Conservation (phyloP, 2,329 filamentous ascomycete species). For the Ophiostoma ips region DNA sequence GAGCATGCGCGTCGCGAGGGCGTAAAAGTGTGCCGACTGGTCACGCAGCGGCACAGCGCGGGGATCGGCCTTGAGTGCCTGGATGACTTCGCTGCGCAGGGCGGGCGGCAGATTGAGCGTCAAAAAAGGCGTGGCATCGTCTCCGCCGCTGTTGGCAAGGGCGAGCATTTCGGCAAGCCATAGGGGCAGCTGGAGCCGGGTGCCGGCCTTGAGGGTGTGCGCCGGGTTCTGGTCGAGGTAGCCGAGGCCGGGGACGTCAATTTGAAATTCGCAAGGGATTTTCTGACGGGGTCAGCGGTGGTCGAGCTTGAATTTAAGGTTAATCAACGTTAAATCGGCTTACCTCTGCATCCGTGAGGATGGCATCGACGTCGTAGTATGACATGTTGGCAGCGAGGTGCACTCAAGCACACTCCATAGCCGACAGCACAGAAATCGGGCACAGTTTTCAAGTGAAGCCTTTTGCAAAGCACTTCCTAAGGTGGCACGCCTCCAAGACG, state of each 20-base stretch:
- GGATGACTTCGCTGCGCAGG: slow-evolving; percentile 65
- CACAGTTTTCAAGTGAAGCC: background rate
- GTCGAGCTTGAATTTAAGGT: no score
- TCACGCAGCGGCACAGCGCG: slow-evolving; percentile 72
- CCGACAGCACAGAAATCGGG: background rate
- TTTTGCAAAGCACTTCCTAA: background rate
- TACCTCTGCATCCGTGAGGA: slow-evolving; percentile 74
- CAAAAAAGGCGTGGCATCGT: slow-evolving; percentile 40
- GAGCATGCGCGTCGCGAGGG: slow-evolving; percentile 68
- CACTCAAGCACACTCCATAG: background rate
- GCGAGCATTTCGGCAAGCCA: slow-evolving; percentile 95
- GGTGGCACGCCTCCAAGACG: background rate
- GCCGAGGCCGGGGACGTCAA: slow-evolving; percentile 75
- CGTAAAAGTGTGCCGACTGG: slow-evolving; percentile 78
- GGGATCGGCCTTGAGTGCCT: slow-evolving; percentile 82
- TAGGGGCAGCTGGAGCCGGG: slow-evolving; percentile 68
- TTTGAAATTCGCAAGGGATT: slow-evolving; percentile 88
- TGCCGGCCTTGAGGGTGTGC: slow-evolving; percentile 61
- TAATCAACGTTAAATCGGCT: background rate
- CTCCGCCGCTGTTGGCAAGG: slow-evolving; percentile 35
- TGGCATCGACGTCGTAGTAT: slow-evolving; percentile 76
- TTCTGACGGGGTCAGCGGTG: slow-evolving; percentile 35
- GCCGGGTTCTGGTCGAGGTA: slow-evolving; percentile 73
- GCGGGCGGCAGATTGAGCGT: slow-evolving; percentile 70
- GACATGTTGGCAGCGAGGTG: slow-evolving; percentile 33